Conservation (phyloP, 305 asterid species). For the Rubia tinctorum region DNA sequence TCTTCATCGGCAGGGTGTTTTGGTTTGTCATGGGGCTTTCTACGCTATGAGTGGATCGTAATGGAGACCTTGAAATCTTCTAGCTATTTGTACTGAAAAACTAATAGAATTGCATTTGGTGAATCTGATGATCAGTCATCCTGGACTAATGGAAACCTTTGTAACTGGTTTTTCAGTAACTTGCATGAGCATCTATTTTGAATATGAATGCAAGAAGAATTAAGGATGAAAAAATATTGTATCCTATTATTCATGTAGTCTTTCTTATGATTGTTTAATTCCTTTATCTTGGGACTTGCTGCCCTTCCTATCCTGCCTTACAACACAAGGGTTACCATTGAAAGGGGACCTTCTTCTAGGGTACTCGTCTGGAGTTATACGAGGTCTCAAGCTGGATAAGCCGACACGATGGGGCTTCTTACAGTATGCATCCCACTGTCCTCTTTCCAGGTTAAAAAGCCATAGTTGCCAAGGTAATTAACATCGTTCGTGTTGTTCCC, state of each 20-base stretch:
- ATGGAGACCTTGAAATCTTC: neutral
- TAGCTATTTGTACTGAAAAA: neutral
- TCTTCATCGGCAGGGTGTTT: neutral
- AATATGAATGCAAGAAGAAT: neutral
- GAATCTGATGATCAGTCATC: slow-evolving; percentile 1
- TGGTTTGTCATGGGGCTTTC: neutral
- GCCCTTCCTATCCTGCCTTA: neutral
- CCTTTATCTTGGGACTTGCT: neutral
- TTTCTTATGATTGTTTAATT: neutral
- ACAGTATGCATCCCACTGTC: slow-evolving; percentile 11
- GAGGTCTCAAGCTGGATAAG: slow-evolving; percentile 15
- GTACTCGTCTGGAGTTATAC: neutral
- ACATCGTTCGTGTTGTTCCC: neutral
- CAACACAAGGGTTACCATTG: neutral
- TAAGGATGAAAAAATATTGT: neutral
- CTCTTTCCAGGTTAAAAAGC: slow-evolving; percentile 12
- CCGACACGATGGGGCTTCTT: slow-evolving; percentile 18
- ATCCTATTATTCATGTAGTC: neutral
- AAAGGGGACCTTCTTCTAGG: neutral
- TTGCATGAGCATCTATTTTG: neutral
- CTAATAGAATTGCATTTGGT: neutral
- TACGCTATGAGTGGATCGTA: neutral
- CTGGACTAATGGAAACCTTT: neutral
- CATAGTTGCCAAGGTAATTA: slow-evolving; percentile 16
- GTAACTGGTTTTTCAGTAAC: neutral